Base-by-base conservation (phyloP, 2,329 filamentous ascomycete species). In the Aspergillus fischeri region DNA sequence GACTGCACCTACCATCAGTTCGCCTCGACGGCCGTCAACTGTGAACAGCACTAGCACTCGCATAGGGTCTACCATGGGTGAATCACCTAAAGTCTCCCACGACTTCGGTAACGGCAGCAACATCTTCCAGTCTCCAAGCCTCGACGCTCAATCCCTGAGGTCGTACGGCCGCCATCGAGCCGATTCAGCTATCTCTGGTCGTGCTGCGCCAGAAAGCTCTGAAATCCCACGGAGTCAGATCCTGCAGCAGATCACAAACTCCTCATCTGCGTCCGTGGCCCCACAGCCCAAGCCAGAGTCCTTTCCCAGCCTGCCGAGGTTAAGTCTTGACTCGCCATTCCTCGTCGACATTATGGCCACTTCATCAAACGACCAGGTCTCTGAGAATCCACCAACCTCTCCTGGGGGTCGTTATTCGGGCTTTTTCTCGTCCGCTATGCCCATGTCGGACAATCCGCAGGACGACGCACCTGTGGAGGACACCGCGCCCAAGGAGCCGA, bases 351-450 rank as follows among this genome's bases (percentile, higher is more conserved):
- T 77, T 14, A 71, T 77, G 27, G 65, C 67, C 20, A 67, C 73
- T 24, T 67, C 72, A 0, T 61, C 67, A 8, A 60, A 58, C 55
- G 54, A 58, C 55, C 49, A 53, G 14, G 56, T 62, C 35, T 62
- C 63, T 14, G 69, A 70, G 11, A 64, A 67, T 24, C 63, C 64
- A 5, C 71, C 72, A 2, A 56, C 66, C 4, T 71, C 73, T 6
- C 73, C 76, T 71, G 57, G 78, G 32, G 79, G 80, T 42, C 86
- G 87, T 45, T 88, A 84, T 65, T 92, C 89, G 0, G 89, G 88
- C 4, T 78, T 96, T 24, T 96, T 96, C 77, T 90, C 90, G 59
- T 96, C 92, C 0, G 92, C 92, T 4, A 83, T 96, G 70, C 92
- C 92, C 1, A 83, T 92, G 77, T 83, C 87, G 1, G 90, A 95